Base-by-base conservation (phyloP, 352 stramenopile genomes). In the Pythium oligandrum region DNA sequence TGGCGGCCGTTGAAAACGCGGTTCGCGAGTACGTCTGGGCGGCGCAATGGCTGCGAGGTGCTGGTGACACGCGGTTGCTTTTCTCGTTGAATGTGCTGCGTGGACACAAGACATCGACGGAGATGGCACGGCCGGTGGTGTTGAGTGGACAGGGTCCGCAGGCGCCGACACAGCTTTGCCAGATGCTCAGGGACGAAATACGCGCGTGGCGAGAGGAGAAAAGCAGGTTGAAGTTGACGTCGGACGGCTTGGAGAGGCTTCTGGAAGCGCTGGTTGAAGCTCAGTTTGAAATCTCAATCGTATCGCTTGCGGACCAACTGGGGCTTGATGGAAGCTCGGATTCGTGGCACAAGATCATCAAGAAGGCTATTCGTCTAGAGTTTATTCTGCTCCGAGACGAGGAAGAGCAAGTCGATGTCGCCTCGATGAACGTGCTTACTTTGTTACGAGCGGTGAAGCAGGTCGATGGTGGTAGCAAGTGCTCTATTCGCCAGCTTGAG, bases 341-440 rank as follows among this genome's bases (percentile, higher is more conserved):
- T 8, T 12, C 9, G 17, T 10, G 6, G 10, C 10, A 42, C 9
- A 32, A 3, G 38, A 38, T 12, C 6, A 12, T 42, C 7, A 43
- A 30, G n/a, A 40, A 53, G n/a, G 40, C 61, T 10, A 43, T 37
- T 4, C 40, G 43, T 5, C 48, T 73, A n/a, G 42, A 83, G 56
- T 71, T 79, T 32, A 44, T 79, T 10, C 31, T 79, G 34, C 60
- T 79, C n/a, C 58, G 72, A 2, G 63, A 66, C 11, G 67, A 78
- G 3, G 67, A 73, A 33, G 70, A 79, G 40, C 17, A 61, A 4
- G 40, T 50, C 17, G 54, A 60, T 7, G 38, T 38, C 3, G 55
- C 69, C 11, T 50, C 63, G 2, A 42, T 52, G 33, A 73, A 63
- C 49, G 64, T 78, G 34, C 48, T 73, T 11, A 40, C 40, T 46